Base-by-base conservation (phyloP, 805 yeast species). In the Zygoascus ofunaensis region DNA sequence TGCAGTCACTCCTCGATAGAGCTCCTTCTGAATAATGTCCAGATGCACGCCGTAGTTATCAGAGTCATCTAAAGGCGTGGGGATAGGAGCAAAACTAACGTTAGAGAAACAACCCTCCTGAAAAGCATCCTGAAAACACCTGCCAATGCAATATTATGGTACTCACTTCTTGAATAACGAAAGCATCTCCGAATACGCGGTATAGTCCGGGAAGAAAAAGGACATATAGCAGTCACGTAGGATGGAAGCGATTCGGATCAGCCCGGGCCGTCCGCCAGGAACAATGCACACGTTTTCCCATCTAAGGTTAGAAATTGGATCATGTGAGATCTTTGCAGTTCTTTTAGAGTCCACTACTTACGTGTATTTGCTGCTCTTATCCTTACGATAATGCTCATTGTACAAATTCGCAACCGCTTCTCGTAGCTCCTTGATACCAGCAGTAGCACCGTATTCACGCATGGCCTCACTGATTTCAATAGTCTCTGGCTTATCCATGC, bases 101-200 rank as follows among this genome's bases (percentile, higher is more conserved):
- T n/a, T 35, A 23, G n/a, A 15, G 14, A 20, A n/a, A n/a, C n/a
- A n/a, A n/a, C n/a, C n/a, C n/a, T n/a, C n/a, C n/a, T n/a, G n/a
- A n/a, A n/a, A n/a, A n/a, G n/a, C n/a, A n/a, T n/a, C n/a, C n/a
- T n/a, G n/a, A n/a, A n/a, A n/a, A n/a, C n/a, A n/a, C n/a, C n/a
- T n/a, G n/a, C n/a, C n/a, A n/a, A n/a, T n/a, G n/a, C n/a, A n/a
- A n/a, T n/a, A n/a, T n/a, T n/a, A n/a, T n/a, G n/a, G n/a, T 20
- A 45, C 52, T 33, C 38, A 50, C 52, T 76, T 76, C 65, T 76
- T 76, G 63, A 76, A 76, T 39, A 76, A 65, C 12, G 79, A 73
- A 54, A 76, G 63, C 82, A 76, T 76, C 55, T 76, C 82, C 18
- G 82, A 79, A 51, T 76, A 76, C 4, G 82, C 82, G 14, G 82